Evolutionary conservation across 2,329 filamentous ascomycete species (phyloP), one percentile per base, ranked within the genome.

Genomic region (Colletotrichum lentis): DNA sequence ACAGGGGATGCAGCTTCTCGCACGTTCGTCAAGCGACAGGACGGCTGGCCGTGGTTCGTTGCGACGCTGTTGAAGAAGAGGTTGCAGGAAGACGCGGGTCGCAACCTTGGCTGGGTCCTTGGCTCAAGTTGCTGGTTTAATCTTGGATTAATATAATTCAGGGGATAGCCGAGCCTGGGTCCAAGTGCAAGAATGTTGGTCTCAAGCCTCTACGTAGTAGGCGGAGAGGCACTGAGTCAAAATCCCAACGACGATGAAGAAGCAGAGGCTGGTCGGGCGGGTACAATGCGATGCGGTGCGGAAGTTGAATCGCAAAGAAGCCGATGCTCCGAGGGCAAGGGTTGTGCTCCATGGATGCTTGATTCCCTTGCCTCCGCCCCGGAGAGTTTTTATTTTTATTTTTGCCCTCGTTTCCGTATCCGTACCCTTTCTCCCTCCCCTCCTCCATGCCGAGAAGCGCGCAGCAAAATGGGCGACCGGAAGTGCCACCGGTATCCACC

Each of bases 131-230:
- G 57, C 24, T 52, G 52, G 6, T 14, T 57, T 58, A 69, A 69
- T 67, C 31, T 57, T 69, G 52, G 41, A 8, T 67, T 67, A 67
- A 69, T 69, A 69, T 67, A 67, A 58, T 24, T 44, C 47, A 67
- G 64, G 63, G 47, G 57, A 54, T 37, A 41, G 52, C 52, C 52
- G 49, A 18, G 55, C 46, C 44, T 49, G 47, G 44, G 41, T 47
- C 50, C 39, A 8, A 16, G 20, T 41, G 44, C 27, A 39, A 10
- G 16, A 46, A 46, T 41, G 49, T 46, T 44, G 50, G 43, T 52
- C 55, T 24, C 31, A 60, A 54, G 54, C 35, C 55, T 50, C 35
- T 8, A n/a, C n/a, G n/a, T n/a, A n/a, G n/a, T n/a, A 35, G n/a
- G 52, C 14, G 35, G 24, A 50, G 31, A 39, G 37, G 20, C 11